phyloP scores from a whole-genome alignment of 208 protist genomes.

The Acanthamoeba lugdunensis region DNA sequence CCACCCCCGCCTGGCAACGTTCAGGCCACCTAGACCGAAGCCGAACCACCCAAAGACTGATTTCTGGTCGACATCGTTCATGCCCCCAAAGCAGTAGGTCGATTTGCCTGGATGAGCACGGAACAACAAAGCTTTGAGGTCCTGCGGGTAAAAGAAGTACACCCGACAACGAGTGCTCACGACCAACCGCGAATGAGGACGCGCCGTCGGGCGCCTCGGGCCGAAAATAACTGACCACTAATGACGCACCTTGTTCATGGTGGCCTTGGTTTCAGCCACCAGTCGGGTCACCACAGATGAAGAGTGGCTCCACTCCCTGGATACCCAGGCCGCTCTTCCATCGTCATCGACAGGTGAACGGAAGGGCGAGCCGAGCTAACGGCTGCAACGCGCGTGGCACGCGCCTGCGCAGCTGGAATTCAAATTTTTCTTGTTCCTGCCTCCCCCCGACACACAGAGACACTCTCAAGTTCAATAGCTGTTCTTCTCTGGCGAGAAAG shows the following conservation, averaged over 20 bases:
- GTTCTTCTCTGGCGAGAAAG: not conserved
- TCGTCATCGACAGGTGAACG: not conserved
- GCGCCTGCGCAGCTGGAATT: not conserved
- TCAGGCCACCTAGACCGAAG: too few species aligned
- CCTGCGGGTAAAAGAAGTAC: not conserved
- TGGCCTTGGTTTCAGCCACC: not conserved
- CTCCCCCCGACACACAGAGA: not conserved
- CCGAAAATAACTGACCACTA: not conserved
- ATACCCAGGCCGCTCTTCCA: not conserved
- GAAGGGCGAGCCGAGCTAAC: too few species aligned
- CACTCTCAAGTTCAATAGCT: too few species aligned
- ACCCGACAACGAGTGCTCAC: not conserved
- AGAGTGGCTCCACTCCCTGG: not conserved
- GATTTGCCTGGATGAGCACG: too few species aligned
- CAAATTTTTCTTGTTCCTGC: constrained; percentile 7
- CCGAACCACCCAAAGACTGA: too few species aligned
- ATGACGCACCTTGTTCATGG: not conserved
- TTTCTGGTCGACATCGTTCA: too few species aligned
- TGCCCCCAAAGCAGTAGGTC: too few species aligned
- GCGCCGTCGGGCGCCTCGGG: not conserved
- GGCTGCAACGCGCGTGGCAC: too few species aligned
- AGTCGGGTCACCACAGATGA: not conserved
- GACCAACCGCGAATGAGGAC: not conserved
- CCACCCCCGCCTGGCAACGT: too few species aligned
- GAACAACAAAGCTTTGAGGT: too few species aligned